Evolutionary conservation across 139 green algal genomes (phyloP), one percentile per base, ranked within the genome.

Genomic region (Astrephomene gubernaculifera): DNA sequence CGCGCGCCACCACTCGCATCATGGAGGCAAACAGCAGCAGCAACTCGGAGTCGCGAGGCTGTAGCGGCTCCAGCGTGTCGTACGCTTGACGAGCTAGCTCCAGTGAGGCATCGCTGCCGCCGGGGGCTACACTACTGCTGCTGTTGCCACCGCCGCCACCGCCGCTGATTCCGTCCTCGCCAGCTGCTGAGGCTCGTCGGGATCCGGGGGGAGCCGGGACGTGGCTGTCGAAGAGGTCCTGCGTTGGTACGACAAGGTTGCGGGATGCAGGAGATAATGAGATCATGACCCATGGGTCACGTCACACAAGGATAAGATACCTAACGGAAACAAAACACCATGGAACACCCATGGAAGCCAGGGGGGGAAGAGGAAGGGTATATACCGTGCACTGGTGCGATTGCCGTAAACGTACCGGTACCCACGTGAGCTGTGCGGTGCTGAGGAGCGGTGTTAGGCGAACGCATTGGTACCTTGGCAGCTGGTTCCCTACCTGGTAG

Each of bases 21-120:
- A 91, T 72, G 10, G 88, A 80, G 2, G 88, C 41, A 44, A 91
- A 89, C 61, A 90, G 73, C 70, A 92, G 86, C 67, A 91, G 81
- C 83, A 93, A 70, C 69, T 93, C 90, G 44, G 86, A 81, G 76
- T 93, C 90, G 27, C 67, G 57, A 8, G 86, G 67, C n/a, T 67
- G n/a, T 52, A 93, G 43, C 5, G 86, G 60, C 68, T 72, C 69
- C 53, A 90, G 45, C 29, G 81, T 41, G 29, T 87, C 78, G n/a
- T 67, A 79, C 27, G 74, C 49, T 44, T 80, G 71, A 21, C 41
- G 31, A 0, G 45, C 67, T 8, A 67, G 39, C 31, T 87, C 79
- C 70, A 76, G 35, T 12, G 74, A 54, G 44, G 41, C 17, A 38
- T 19, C 19, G 36, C 29, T 36, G 70, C 41, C 45, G 72, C n/a